Evolutionary conservation across 2,329 filamentous ascomycete genomes (phyloP).

Genomic region (Fusarium proliferatum): DNA sequence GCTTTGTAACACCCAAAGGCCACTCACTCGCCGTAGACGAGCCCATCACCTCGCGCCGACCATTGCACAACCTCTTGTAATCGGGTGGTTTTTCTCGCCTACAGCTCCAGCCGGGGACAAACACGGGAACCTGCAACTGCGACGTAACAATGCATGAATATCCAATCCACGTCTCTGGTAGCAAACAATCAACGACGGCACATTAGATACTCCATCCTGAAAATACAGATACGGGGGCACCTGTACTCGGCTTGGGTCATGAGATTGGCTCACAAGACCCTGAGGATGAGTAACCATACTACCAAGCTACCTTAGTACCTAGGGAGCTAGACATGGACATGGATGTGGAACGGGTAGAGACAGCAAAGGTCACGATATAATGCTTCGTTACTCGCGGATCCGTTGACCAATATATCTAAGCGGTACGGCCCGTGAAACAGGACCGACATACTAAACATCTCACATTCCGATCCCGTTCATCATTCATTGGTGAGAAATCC

Average conservation of each 20-base stretch:
- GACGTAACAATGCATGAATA: slow-evolving; percentile 15
- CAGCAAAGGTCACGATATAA: background rate
- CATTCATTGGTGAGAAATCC: background rate
- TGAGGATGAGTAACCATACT: background rate
- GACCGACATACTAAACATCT: background rate
- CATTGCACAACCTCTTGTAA: slow-evolving; percentile 23
- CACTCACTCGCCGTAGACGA: slow-evolving; percentile 26
- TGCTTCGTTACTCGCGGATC: background rate
- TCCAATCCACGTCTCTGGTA: slow-evolving; percentile 24
- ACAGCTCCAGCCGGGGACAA: slow-evolving; percentile 23
- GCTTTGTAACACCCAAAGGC: slow-evolving; percentile 3
- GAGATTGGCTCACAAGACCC: background rate
- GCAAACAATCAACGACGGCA: slow-evolving; percentile 21
- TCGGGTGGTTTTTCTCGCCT: slow-evolving; percentile 22
- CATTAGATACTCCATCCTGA: background rate
- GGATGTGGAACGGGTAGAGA: background rate
- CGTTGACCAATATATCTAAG: background rate
- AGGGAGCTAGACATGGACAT: background rate
- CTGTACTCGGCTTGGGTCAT: background rate
- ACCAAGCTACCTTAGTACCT: background rate
- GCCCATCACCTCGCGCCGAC: background rate
- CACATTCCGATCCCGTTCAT: background rate
- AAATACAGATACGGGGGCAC: background rate
- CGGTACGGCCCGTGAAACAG: background rate
- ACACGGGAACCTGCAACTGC: slow-evolving; percentile 30